phyloP scores from a whole-genome alignment of 2,329 filamentous ascomycete species.

The Pseudogymnoascus sp. region DNA sequence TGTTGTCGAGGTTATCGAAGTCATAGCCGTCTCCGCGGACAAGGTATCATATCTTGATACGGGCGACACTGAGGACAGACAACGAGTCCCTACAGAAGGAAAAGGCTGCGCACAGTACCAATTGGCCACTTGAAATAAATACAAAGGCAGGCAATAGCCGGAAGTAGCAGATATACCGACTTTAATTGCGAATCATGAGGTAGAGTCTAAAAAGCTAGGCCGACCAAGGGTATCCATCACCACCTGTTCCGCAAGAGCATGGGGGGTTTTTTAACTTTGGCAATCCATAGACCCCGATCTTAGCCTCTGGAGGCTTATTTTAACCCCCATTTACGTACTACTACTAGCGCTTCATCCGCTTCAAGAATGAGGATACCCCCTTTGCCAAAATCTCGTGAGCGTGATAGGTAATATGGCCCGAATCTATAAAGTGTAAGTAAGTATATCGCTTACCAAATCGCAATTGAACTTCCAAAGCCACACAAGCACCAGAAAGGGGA shows the following conservation, averaged over 20 bases:
- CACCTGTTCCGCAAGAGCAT: neutral
- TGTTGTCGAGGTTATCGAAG: neutral
- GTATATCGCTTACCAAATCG: neutral
- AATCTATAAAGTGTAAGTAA: neutral
- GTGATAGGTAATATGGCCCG: constrained; percentile 38
- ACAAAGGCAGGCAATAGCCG: too few species aligned
- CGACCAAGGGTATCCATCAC: neutral
- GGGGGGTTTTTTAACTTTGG: neutral
- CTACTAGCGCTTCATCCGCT: neutral
- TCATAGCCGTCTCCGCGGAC: neutral
- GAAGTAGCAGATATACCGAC: neutral
- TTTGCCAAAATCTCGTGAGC: constrained; percentile 34
- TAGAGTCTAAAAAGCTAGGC: neutral
- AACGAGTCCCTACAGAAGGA: neutral
- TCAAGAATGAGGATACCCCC: constrained; percentile 20
- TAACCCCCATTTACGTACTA: neutral
- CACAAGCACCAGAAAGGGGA: neutral
- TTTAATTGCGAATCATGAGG: neutral
- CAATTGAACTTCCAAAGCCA: neutral
- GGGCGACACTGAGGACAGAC: neutral
- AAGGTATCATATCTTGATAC: neutral
- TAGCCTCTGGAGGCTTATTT: neutral
- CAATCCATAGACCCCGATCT: neutral
- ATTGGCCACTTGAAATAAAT: neutral
- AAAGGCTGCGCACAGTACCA: neutral